Percentiles rank a stretch among this genome's conserved stretches.
phyloP scores from a whole-genome alignment of 1,139 yeast species.

The Pichia sp. region DNA sequence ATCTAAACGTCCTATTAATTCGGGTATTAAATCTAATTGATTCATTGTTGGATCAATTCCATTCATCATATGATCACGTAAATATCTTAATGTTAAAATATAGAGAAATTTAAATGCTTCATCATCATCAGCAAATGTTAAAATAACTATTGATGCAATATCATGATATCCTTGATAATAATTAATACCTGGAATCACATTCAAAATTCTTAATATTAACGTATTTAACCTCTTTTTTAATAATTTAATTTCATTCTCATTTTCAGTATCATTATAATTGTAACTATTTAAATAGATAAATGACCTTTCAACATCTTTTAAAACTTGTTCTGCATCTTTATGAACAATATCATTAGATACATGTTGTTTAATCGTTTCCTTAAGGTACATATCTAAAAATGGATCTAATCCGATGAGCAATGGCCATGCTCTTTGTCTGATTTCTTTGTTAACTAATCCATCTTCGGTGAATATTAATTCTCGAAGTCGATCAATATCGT shows the following conservation, averaged over 20 bases:
- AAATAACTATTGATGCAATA: slow-evolving; percentile 61
- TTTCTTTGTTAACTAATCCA: slow-evolving; percentile 40
- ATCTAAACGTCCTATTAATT: slow-evolving; percentile 48
- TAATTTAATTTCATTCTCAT: slow-evolving; percentile 13
- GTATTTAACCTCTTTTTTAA: slow-evolving; percentile 39
- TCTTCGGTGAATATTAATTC: slow-evolving; percentile 33
- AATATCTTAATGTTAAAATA: slow-evolving; percentile 50
- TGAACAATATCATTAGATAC: slow-evolving; percentile 32
- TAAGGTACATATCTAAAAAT: slow-evolving; percentile 23
- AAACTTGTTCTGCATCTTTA: slow-evolving; percentile 72
- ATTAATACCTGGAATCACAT: slow-evolving; percentile 54
- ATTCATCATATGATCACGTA: slow-evolving; percentile 82
- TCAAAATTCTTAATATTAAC: slow-evolving; percentile 49
- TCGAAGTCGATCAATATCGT: slow-evolving; percentile 19
- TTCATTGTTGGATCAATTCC: slow-evolving; percentile 59
- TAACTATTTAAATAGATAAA: slow-evolving; percentile 38
- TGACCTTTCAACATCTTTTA: slow-evolving; percentile 69
- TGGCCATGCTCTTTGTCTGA: slow-evolving; percentile 47
- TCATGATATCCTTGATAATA: slow-evolving; percentile 96
- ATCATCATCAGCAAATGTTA: slow-evolving; percentile 43
- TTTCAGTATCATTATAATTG: slow-evolving; percentile 15
- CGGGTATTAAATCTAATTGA: slow-evolving; percentile 62
- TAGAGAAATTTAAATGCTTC: slow-evolving; percentile 49
- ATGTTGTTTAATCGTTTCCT: not conserved
- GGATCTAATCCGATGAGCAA: slow-evolving; percentile 23